Percentiles rank a stretch among this genome's conserved stretches.
These are phyloP conservation scores for Eudorina sp. DNA, from an alignment of 139 green algal genomes.

Conservation along the genomic window DNA sequence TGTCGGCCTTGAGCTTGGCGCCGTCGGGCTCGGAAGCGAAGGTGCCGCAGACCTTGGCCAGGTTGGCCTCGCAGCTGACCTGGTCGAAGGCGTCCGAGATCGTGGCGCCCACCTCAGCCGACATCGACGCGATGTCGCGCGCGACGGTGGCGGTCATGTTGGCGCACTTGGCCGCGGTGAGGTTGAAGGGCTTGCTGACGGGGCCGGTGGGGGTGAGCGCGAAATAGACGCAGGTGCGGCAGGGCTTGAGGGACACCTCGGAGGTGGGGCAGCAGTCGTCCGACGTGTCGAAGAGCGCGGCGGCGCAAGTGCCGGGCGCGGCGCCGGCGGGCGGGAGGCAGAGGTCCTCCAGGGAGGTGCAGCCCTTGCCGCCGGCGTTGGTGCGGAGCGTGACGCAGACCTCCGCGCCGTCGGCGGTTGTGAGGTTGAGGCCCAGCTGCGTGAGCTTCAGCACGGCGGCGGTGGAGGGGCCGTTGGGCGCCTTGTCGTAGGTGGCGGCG, in stretches of 20 bases:
- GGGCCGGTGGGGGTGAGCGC: not conserved
- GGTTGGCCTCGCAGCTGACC: not conserved
- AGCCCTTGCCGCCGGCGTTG: not conserved
- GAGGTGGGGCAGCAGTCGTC: constrained; percentile 12
- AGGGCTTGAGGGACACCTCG: not conserved
- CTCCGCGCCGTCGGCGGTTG: constrained; percentile 1
- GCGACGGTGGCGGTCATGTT: not conserved
- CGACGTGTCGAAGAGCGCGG: not conserved
- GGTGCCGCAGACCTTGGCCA: constrained; percentile 16
- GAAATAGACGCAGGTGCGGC: not conserved
- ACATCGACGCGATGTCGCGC: not conserved
- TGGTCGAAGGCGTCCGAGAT: not conserved
- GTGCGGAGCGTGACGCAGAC: constrained; percentile 2
- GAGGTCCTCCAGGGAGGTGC: constrained; percentile 13
- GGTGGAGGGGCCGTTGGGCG: not conserved
- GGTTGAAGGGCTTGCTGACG: not conserved
- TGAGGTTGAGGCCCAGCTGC: constrained; percentile 23
- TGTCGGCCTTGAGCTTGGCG: not conserved
- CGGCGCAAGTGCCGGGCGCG: not conserved
- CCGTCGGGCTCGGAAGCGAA: not conserved
- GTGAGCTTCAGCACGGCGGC: constrained; percentile 3
- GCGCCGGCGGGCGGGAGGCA: not conserved
- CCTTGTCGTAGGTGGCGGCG: not conserved
- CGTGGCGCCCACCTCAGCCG: not conserved
- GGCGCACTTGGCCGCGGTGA: not conserved